A percentile compares a stretch with the other conserved stretches of the same genome.
These are phyloP conservation scores for Suillus ampliporus DNA, from an alignment of 768 basidiomycete genomes.

Conservation along the genomic window DNA sequence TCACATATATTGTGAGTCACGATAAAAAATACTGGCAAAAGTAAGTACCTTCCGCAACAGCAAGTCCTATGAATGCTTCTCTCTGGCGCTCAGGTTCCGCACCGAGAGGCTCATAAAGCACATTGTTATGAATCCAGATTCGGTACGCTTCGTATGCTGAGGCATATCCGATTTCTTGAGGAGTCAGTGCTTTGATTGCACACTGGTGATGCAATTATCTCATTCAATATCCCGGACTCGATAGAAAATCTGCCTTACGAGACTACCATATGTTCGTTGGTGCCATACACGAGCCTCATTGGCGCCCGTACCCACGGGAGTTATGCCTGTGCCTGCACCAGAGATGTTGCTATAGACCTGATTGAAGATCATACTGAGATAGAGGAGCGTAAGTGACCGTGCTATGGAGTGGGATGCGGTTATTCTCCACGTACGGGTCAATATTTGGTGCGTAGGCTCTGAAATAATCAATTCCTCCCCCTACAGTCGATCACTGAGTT, in stretches of 20 bases:
- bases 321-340: slow-evolving; percentile 13
- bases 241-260: slow-evolving; percentile 44
- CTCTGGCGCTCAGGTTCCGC: slow-evolving; percentile 65
- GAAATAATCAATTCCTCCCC: slow-evolving; percentile 68
- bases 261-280: slow-evolving; percentile 64
- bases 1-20: slow-evolving; percentile 12
- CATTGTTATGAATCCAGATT: slow-evolving; percentile 63
- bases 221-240: neutral
- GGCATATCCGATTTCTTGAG: slow-evolving; percentile 72
- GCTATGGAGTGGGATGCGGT: neutral
- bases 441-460: slow-evolving; percentile 56
- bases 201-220: slow-evolving; percentile 43
- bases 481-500: slow-evolving; percentile 36
- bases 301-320: slow-evolving; percentile 52
- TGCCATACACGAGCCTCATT: slow-evolving; percentile 73
- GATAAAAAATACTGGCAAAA: neutral
- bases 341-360: slow-evolving; percentile 37
- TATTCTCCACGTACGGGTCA: slow-evolving; percentile 13
- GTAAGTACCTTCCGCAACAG: slow-evolving; percentile 69
- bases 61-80: slow-evolving; percentile 70
- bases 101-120: slow-evolving; percentile 59
- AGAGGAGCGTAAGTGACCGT: slow-evolving; percentile 1
- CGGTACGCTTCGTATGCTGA: slow-evolving; percentile 81
- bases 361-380: slow-evolving; percentile 42
- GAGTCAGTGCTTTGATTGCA: slow-evolving; percentile 54